Evolutionary conservation across 2,329 filamentous ascomycete species (phyloP).

Genomic region (Coniella lustricola): DNA sequence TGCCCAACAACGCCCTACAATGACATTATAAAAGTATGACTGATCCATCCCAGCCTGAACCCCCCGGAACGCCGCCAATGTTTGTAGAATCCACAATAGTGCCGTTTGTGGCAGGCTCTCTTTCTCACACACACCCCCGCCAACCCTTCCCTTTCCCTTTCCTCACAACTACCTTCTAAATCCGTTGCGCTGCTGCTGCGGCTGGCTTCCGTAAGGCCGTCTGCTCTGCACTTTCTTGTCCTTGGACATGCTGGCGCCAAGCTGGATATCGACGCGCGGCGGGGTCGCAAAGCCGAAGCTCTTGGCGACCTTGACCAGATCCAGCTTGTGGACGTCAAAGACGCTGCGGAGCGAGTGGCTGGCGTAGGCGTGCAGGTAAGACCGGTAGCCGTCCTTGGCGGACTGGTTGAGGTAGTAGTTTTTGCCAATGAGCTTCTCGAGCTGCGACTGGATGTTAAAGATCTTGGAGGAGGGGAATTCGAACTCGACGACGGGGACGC

Average conservation of each 20-base stretch:
- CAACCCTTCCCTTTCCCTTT: too few species aligned
- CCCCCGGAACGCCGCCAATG: too few species aligned
- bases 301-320: slow-evolving; percentile 78
- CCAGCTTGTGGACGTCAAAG: slow-evolving; percentile 76
- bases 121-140: too few species aligned
- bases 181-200: slow-evolving; percentile 41
- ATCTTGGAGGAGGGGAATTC: slow-evolving; percentile 92
- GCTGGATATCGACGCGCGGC: slow-evolving; percentile 69
- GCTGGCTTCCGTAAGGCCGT: slow-evolving; percentile 72
- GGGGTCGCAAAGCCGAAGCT: slow-evolving; percentile 73
- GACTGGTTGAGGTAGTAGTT: slow-evolving; percentile 97
- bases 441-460: slow-evolving; percentile 79
- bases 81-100: too few species aligned
- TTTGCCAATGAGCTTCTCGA: slow-evolving; percentile 87
- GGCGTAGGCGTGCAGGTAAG: slow-evolving; percentile 92
- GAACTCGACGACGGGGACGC: slow-evolving; percentile 91
- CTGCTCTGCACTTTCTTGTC: slow-evolving; percentile 61
- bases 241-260: slow-evolving; percentile 69
- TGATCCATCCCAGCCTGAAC: too few species aligned
- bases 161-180: slow-evolving; percentile 8
- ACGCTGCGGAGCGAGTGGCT: slow-evolving; percentile 77
- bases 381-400: slow-evolving; percentile 71
- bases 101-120: too few species aligned
- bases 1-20: too few species aligned
- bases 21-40: too few species aligned